Conservation (phyloP, 768 basidiomycete species). For the Daedalea quercina region DNA sequence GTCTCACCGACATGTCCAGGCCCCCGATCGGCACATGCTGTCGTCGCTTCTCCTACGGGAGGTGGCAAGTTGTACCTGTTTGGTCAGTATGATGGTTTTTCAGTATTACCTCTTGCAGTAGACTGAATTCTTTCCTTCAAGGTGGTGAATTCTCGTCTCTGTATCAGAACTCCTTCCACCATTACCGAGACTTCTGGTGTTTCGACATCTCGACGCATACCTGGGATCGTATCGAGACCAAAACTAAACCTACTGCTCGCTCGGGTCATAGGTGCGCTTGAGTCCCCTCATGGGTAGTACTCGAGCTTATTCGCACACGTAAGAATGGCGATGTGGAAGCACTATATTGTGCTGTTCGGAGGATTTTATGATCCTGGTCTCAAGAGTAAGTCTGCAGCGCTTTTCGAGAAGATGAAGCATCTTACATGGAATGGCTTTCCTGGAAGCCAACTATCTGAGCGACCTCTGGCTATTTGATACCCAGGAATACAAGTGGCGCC, state of each 20-base stretch:
- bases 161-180: slow-evolving; percentile 75
- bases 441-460: slow-evolving; percentile 68
- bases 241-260: slow-evolving; percentile 68
- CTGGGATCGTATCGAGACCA: slow-evolving; percentile 90
- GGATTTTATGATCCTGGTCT: slow-evolving; percentile 88
- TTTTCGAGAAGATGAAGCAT: background rate
- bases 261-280: slow-evolving; percentile 68
- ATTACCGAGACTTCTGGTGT: slow-evolving; percentile 86
- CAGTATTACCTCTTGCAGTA: background rate
- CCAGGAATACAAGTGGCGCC: slow-evolving; percentile 81
- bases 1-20: slow-evolving; percentile 81
- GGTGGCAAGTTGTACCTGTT: slow-evolving; percentile 86
- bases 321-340: slow-evolving; percentile 89
- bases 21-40: slow-evolving; percentile 82
- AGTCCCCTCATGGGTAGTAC: too few relatives aligned
- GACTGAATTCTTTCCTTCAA: slow-evolving; percentile 16
- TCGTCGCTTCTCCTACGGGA: slow-evolving; percentile 63
- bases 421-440: background rate
- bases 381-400: slow-evolving; percentile 44
- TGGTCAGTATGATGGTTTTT: slow-evolving; percentile 32
- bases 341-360: slow-evolving; percentile 80
- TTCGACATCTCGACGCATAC: slow-evolving; percentile 73
- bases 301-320: background rate
- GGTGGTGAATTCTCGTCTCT: slow-evolving; percentile 85
- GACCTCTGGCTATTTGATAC: slow-evolving; percentile 86